Conservation (phyloP, 768 basidiomycete genomes). For the Suillus tomentosus region DNA sequence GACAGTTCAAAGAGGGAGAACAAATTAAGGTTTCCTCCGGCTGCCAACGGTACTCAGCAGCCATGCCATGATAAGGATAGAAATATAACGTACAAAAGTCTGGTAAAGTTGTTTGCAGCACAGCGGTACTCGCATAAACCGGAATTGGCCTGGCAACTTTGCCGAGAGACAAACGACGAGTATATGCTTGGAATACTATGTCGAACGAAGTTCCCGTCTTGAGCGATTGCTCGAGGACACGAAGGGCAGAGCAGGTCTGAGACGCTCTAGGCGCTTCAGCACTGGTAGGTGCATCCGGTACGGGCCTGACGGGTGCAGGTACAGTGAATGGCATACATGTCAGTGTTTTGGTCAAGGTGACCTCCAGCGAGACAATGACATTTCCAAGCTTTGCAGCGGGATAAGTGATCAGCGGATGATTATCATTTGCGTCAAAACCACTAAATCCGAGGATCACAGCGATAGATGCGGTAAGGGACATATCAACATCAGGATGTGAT, state of each 20-base stretch:
- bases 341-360: neutral
- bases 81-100: neutral
- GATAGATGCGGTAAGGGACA: neutral
- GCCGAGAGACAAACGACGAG: neutral
- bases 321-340: neutral
- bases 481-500: neutral
- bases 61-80: neutral
- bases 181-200: constrained; percentile 9
- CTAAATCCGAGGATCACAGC: neutral
- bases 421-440: too few relatives aligned
- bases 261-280: neutral
- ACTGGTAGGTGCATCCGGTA: neutral
- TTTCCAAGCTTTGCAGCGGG: neutral
- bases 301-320: neutral
- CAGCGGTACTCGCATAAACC: constrained; percentile 6
- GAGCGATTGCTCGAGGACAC: constrained; percentile 11
- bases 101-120: constrained; percentile 1
- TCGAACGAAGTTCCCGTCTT: constrained; percentile 12
- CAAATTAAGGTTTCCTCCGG: neutral
- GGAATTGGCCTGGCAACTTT: neutral
- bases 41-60: neutral
- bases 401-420: neutral
- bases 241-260: constrained; percentile 2
- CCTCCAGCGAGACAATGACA: neutral
- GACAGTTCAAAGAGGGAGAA: neutral